Conservation (phyloP, 179 eudicot species). For the Beta lomatogona region DNA sequence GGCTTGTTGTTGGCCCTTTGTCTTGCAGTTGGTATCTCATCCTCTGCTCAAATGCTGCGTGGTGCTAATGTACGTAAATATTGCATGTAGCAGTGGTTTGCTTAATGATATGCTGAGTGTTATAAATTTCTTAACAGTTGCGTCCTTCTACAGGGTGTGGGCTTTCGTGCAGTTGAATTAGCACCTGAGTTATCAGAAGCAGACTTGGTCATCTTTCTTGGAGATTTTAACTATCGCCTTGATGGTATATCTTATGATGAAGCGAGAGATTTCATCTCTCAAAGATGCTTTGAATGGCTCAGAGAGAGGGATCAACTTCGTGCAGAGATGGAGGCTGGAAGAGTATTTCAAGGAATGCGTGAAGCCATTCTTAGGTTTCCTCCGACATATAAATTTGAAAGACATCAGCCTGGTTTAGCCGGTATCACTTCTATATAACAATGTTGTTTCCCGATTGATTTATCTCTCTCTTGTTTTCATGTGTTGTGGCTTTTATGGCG, state of each 20-base stretch:
- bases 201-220: constrained; percentile 94
- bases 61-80: constrained; percentile 62
- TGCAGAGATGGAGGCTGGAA: constrained; percentile 90
- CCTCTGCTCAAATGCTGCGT: constrained; percentile 67
- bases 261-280: constrained; percentile 96
- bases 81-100: constrained; percentile 4
- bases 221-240: constrained; percentile 96
- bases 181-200: constrained; percentile 93
- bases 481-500: not conserved
- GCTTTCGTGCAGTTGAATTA: constrained; percentile 50
- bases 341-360: constrained; percentile 98
- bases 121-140: not conserved
- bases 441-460: not conserved
- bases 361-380: constrained; percentile 86
- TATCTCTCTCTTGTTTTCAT: not conserved
- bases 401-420: constrained; percentile 85
- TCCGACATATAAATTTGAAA: constrained; percentile 97
- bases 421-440: constrained; percentile 39
- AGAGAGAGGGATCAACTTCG: constrained; percentile 88
- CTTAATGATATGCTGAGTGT: not conserved
- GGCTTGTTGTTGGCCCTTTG: constrained; percentile 59
- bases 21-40: constrained; percentile 82
- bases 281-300: constrained; percentile 97
- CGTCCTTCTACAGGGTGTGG: constrained; percentile 50
- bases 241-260: constrained; percentile 97